Conservation (phyloP, 768 basidiomycete genomes). For the Postia placenta region DNA sequence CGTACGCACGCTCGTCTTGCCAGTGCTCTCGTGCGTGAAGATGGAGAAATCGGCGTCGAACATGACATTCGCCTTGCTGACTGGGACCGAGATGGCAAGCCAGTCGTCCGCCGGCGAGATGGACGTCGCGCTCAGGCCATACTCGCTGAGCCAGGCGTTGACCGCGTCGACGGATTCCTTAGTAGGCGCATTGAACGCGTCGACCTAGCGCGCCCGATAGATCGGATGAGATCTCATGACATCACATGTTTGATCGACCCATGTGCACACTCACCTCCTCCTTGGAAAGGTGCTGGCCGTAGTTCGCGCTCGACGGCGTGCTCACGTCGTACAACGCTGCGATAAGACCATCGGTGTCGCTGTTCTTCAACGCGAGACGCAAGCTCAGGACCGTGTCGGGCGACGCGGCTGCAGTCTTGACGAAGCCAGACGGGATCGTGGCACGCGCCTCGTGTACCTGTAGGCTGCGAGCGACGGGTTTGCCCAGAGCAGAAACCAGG, state of each 20-base stretch:
- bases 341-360: conserved; percentile 29
- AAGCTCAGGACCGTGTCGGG: conserved; percentile 28
- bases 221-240: neutral
- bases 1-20: conserved; percentile 21
- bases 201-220: conserved; percentile 6
- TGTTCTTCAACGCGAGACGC: conserved; percentile 30
- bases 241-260: conserved; percentile 25
- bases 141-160: conserved; percentile 20
- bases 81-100: conserved; percentile 19
- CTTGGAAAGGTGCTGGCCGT: conserved; percentile 32
- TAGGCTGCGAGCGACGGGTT: conserved; percentile 11
- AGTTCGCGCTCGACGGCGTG: conserved; percentile 29
- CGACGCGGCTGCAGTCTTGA: conserved; percentile 23
- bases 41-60: conserved; percentile 25
- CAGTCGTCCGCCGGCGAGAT: conserved; percentile 25
- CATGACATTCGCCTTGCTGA: conserved; percentile 24
- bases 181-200: conserved; percentile 15
- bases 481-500: conserved; percentile 11
- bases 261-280: conserved; percentile 41
- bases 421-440: conserved; percentile 23
- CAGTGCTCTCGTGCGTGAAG: conserved; percentile 20
- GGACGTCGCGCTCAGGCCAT: conserved; percentile 17
- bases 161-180: conserved; percentile 18
- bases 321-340: conserved; percentile 28
- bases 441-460: conserved; percentile 22